Base-by-base conservation (phyloP, 345 rosid species). In the Toxicodendron radicans region DNA sequence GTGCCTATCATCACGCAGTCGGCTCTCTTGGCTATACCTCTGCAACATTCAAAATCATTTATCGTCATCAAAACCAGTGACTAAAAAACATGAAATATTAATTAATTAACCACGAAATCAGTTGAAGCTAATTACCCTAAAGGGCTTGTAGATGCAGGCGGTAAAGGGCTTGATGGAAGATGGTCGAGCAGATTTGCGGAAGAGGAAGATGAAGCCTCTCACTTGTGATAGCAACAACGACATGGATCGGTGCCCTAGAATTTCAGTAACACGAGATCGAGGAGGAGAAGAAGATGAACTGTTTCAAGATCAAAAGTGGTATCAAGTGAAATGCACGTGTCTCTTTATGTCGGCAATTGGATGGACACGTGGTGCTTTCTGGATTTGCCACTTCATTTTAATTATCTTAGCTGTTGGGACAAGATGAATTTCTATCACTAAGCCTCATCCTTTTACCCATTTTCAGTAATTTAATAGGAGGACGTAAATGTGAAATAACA, bases 21-120 rank as follows among this genome's bases (percentile, higher is more conserved):
- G 33, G 72, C 79, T 12, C 56, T 56, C 10, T 67, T 74, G 24
- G 75, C 71, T 68, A 66, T 80, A 76, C 66, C 81, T 76, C 84
- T 79, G 72, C 52, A 68, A 61, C 59, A 27, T 11, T 27, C 3
- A 30, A 58, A n/a, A n/a, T n/a, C n/a, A n/a, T n/a, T n/a, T n/a
- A n/a, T n/a, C n/a, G n/a, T n/a, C n/a, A n/a, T n/a, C n/a, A n/a
- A n/a, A n/a, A 38, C 6, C 43, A 38, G 9, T 38, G 43, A 38
- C 43, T 5, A 7, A 38, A 6, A 38, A 38, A 38, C 9, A 38
- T 5, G 43, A 38, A 5, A 61, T 48, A 21, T 46, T 12, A 23
- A 10, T 38, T 38, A 2, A 58, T 21, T 2, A 27, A 27, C 30
- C 30, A 27, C 1, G 30, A 27, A 27, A 27, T 27, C 2, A 27